Evolutionary conservation across 73 alveolate species (phyloP).

Genomic region (Symbiodinium natans): DNA sequence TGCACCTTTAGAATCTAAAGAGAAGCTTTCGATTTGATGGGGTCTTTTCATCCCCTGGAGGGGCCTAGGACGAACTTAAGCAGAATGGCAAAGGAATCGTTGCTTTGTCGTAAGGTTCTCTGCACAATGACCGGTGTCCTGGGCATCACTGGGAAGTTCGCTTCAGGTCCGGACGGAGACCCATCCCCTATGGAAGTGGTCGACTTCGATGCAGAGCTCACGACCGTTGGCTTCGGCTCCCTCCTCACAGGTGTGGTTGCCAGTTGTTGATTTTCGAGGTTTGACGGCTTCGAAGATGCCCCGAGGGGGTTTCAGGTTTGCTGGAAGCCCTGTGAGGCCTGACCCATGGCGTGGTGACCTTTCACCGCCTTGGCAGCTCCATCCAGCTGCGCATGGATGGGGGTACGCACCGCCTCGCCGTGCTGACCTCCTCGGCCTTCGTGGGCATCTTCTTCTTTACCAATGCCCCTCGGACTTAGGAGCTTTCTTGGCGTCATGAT

Average conservation of each 20-base stretch:
- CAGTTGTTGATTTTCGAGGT: too few relatives aligned
- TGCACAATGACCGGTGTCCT: slow-evolving; percentile 92
- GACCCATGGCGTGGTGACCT: slow-evolving; percentile 85
- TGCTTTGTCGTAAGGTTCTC: neutral
- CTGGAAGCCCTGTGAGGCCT: too few relatives aligned
- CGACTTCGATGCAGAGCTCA: slow-evolving; percentile 75
- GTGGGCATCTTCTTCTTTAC: slow-evolving; percentile 94
- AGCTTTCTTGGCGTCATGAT: too few relatives aligned
- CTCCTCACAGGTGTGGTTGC: slow-evolving; percentile 24
- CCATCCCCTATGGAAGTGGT: slow-evolving; percentile 67
- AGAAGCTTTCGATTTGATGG: too few relatives aligned
- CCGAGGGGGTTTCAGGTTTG: too few relatives aligned
- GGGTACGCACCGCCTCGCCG: slow-evolving; percentile 90
- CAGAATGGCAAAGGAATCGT: too few relatives aligned
- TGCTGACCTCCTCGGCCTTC: slow-evolving; percentile 70
- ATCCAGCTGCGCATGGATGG: slow-evolving; percentile 93
- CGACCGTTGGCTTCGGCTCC: slow-evolving; percentile 61
- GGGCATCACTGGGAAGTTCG: slow-evolving; percentile 87
- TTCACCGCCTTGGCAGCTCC: slow-evolving; percentile 89
- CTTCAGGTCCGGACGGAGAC: slow-evolving; percentile 86
- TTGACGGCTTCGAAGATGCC: too few relatives aligned
- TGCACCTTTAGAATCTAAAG: too few relatives aligned
- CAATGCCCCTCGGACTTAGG: neutral
- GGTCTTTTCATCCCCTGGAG: too few relatives aligned
- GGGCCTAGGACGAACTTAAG: too few relatives aligned